Base-by-base conservation (phyloP, 371 early-diverging fungal species). In the Mucor plumbeus region DNA sequence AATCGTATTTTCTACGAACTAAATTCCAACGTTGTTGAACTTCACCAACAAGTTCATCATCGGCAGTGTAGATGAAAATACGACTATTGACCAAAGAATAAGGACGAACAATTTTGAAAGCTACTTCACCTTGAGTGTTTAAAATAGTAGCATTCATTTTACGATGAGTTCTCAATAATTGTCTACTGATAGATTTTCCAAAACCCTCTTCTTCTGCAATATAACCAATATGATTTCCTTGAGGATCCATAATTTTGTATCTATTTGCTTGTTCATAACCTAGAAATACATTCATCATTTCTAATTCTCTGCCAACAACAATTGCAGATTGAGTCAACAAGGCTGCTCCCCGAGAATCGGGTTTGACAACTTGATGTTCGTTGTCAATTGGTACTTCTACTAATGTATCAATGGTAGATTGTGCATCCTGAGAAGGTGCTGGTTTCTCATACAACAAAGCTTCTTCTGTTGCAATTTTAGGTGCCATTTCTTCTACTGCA, bases 1-100 rank as follows among this genome's bases (percentile, higher is more conserved):
- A 71, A 61, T 96, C 92, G 75, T 95, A 96, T 62, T 90, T 85
- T 64, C 96, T 77, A 36, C 93, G 82, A 80, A 91, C 80, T n/a
- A 89, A 75, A 69, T 96, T 93, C 96, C 97, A 96, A 48, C 88
- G 85, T 65, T 95, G 95, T 48, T 94, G 92, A n/a, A 94, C 93
- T 75, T 93, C 92, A 9, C 97, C 96, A 35, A 96, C 91, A 5
- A 88, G 55, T 9, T 83, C 78, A 59, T 89, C 90, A 33, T 85
- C 79, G 1, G 85, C 81, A 0, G 88, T 86, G 31, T 75, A 81
- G 36, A 93, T 85, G 67, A 82, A 86, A 34, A 96, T 90, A 5
- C 83, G 77, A 53, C 91, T 90, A 78, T 95, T 96, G 70, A 96
- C 86, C 19, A 90, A 81, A 7, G 92, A 88, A 75, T 93, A 88